These are phyloP conservation scores for Aechmea fasciata DNA, from an alignment of 176 grass and related monocot species.

Conservation along the genomic window DNA sequence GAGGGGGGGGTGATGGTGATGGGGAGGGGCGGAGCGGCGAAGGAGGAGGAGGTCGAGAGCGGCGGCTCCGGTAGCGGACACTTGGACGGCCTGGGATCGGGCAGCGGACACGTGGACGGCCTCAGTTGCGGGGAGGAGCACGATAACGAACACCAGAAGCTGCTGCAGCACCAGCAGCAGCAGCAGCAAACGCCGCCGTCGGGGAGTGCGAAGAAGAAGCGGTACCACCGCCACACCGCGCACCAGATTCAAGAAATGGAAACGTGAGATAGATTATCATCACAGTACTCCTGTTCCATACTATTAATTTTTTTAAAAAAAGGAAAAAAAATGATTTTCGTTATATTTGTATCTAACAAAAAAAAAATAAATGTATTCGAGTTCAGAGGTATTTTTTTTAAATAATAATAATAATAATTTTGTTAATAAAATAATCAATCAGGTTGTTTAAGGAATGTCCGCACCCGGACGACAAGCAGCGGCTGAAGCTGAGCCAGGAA, in stretches of 20 bases:
- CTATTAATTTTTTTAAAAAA: background rate
- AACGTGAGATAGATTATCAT: conserved; percentile 45
- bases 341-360: background rate
- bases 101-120: conserved; percentile 69
- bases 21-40: conserved; percentile 32
- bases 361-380: background rate
- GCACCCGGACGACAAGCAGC: conserved; percentile 97
- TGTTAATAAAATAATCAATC: conserved; percentile 9
- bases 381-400: background rate
- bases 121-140: conserved; percentile 73
- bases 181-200: conserved; percentile 35
- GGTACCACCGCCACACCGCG: conserved; percentile 93
- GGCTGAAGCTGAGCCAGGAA: conserved; percentile 88
- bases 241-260: conserved; percentile 99
- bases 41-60: conserved; percentile 88
- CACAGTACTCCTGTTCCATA: background rate
- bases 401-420: background rate
- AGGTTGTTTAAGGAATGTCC: conserved; percentile 98
- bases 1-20: conserved; percentile 43
- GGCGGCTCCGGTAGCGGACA: conserved; percentile 73
- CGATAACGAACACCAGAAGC: conserved; percentile 21
- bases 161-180: conserved; percentile 7
- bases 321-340: background rate
- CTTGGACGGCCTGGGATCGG: conserved; percentile 70
- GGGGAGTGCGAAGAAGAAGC: conserved; percentile 67